Evolutionary conservation across 805 yeast genomes (phyloP).

Genomic region (Ogataea paradorogensis): DNA sequence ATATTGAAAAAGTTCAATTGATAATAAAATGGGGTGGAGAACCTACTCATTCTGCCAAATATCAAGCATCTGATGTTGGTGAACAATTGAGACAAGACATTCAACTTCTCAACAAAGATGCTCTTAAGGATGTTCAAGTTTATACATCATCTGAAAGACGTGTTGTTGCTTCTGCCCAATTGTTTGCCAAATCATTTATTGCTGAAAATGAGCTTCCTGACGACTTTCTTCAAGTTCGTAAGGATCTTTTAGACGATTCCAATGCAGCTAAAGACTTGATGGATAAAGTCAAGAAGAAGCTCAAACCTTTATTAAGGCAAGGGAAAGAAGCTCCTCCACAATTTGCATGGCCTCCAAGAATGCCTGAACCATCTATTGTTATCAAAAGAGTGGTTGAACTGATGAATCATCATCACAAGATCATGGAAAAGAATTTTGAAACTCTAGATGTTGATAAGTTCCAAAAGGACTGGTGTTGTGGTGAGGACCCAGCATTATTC

Average conservation of each 20-base stretch:
- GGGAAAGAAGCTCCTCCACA: slow-evolving; percentile 97
- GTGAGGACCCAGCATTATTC: slow-evolving; percentile 87
- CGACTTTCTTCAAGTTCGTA: slow-evolving; percentile 76
- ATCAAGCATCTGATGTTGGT: slow-evolving; percentile 93
- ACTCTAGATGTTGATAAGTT: slow-evolving; percentile 61
- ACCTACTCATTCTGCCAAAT: slow-evolving; percentile 95
- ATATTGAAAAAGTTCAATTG: slow-evolving; percentile 92
- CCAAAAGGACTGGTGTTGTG: slow-evolving; percentile 92
- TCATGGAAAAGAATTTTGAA: slow-evolving; percentile 78
- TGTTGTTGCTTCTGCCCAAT: slow-evolving; percentile 87
- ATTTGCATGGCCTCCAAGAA: slow-evolving; percentile 97
- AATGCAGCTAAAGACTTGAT: slow-evolving; percentile 97
- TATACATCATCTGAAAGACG: slow-evolving; percentile 93
- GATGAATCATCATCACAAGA: slow-evolving; percentile 84
- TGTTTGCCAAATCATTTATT: slow-evolving; percentile 73
- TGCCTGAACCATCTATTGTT: slow-evolving; percentile 96
- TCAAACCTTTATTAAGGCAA: slow-evolving; percentile 89
- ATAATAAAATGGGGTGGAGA: slow-evolving; percentile 99
- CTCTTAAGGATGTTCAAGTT: slow-evolving; percentile 79
- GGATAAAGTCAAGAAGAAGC: slow-evolving; percentile 96
- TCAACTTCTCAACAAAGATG: slow-evolving; percentile 77
- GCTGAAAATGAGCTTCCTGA: slow-evolving; percentile 71
- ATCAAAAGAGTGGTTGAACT: slow-evolving; percentile 91
- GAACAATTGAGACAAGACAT: slow-evolving; percentile 93
- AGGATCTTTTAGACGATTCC: slow-evolving; percentile 90